Conservation (phyloP, 2,329 filamentous ascomycete genomes). For the Sporothrix phasma region DNA sequence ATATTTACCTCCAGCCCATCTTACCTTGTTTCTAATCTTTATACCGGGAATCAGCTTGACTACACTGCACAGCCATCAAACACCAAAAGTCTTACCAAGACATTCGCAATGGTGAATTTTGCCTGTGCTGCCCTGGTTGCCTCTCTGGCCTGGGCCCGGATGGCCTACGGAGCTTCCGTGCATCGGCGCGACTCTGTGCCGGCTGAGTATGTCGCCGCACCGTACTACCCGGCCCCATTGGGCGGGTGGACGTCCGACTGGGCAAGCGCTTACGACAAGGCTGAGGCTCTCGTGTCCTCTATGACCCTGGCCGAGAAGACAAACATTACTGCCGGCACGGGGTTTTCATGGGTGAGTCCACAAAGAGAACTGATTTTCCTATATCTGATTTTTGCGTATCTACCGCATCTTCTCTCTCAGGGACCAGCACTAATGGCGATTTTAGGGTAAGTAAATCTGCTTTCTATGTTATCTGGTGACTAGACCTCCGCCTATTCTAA, state of each 20-base stretch:
- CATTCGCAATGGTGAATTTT: not conserved
- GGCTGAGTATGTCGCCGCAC: slow-evolving; percentile 34
- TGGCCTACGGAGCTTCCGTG: slow-evolving; percentile 20
- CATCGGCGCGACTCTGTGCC: slow-evolving; percentile 25
- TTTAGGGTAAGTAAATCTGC: not conserved
- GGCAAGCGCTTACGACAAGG: slow-evolving; percentile 60
- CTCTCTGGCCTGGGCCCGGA: slow-evolving; percentile 13
- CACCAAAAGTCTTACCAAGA: not conserved
- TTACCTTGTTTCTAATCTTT: not conserved
- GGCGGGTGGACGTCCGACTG: slow-evolving; percentile 63
- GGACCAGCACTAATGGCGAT: not conserved
- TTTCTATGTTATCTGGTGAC: not conserved
- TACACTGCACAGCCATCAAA: not conserved
- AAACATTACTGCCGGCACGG: slow-evolving; percentile 63
- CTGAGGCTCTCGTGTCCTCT: slow-evolving; percentile 54
- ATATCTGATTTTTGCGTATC: not conserved
- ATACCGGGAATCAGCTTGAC: not conserved
- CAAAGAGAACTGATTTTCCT: too few relatives aligned
- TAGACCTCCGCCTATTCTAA: not conserved
- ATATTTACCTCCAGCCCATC: not conserved
- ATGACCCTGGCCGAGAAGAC: slow-evolving; percentile 78
- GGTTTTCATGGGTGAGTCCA: slow-evolving; percentile 54
- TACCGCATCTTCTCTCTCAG: not conserved
- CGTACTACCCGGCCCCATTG: slow-evolving; percentile 64
- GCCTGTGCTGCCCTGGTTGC: slow-evolving; percentile 1